A percentile compares a stretch with the other conserved stretches of the same genome.
Evolutionary conservation across 2,329 filamentous ascomycete genomes (phyloP).

Genomic region (Verticillium longisporum): DNA sequence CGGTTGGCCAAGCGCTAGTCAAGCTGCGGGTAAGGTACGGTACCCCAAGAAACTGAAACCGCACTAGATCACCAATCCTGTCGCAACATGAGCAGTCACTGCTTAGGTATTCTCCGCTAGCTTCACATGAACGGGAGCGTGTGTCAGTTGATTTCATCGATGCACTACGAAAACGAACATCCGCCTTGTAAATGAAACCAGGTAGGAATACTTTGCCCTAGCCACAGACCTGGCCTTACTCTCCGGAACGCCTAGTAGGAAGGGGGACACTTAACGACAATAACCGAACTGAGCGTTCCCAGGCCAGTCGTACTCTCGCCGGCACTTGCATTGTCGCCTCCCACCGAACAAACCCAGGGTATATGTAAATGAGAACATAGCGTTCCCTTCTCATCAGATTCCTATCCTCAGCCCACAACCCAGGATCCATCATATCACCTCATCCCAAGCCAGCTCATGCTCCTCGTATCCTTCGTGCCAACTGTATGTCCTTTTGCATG

Average conservation of each 20-base stretch:
- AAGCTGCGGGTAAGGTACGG: too few species aligned
- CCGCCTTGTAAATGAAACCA: too few species aligned
- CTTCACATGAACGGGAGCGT: too few species aligned
- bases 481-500: constrained; percentile 96
- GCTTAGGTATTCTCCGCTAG: too few species aligned
- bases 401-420: background rate
- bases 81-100: too few species aligned
- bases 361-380: background rate
- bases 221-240: background rate
- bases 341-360: background rate
- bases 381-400: background rate
- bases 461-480: constrained; percentile 74
- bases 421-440: constrained; percentile 7
- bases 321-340: background rate
- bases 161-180: too few species aligned
- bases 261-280: background rate
- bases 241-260: background rate
- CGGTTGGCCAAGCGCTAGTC: too few species aligned
- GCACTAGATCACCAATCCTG: too few species aligned
- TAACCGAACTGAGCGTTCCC: background rate
- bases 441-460: constrained; percentile 65
- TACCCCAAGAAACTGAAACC: too few species aligned
- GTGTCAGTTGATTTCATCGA: too few species aligned
- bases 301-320: background rate
- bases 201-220: background rate